A percentile compares a stretch with the other conserved stretches of the same genome.
phyloP scores from a whole-genome alignment of 176 grass and related monocot genomes.

The Cymbopogon citratus region DNA sequence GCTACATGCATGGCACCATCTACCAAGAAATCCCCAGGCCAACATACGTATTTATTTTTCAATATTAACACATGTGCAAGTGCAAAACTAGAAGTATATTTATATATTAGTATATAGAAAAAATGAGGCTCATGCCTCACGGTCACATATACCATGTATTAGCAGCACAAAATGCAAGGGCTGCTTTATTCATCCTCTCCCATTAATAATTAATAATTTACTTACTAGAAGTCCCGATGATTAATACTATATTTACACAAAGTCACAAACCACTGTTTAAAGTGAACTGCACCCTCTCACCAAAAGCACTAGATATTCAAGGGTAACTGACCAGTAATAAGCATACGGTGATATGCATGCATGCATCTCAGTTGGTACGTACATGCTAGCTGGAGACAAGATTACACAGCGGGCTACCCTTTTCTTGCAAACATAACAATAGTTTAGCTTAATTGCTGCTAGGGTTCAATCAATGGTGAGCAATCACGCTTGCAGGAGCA shows the following conservation, averaged over 20 bases:
- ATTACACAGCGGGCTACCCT: constrained; percentile 20
- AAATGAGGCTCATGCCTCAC: neutral
- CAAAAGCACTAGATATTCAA: constrained; percentile 12
- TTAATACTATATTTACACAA: too few species aligned
- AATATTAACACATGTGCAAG: neutral
- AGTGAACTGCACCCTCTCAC: neutral
- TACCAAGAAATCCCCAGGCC: neutral
- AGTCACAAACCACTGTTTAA: neutral
- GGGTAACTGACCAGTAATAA: constrained; percentile 8
- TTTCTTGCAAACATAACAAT: constrained; percentile 38
- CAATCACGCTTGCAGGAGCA: neutral
- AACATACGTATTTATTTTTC: neutral
- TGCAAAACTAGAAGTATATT: neutral
- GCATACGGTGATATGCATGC: constrained; percentile 13
- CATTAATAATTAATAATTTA: too few species aligned
- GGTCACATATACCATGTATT: too few species aligned
- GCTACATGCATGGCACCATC: neutral
- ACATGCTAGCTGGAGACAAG: neutral
- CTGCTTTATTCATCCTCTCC: too few species aligned
- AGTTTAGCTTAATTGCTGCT: constrained; percentile 18
- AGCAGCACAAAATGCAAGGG: too few species aligned
- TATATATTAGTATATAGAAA: neutral
- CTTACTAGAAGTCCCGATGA: too few species aligned
- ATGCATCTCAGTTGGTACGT: constrained; percentile 29
- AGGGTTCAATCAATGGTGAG: too few species aligned